phyloP scores from a whole-genome alignment of 495 filamentous ascomycete genomes.

The Penicillium silybi region DNA sequence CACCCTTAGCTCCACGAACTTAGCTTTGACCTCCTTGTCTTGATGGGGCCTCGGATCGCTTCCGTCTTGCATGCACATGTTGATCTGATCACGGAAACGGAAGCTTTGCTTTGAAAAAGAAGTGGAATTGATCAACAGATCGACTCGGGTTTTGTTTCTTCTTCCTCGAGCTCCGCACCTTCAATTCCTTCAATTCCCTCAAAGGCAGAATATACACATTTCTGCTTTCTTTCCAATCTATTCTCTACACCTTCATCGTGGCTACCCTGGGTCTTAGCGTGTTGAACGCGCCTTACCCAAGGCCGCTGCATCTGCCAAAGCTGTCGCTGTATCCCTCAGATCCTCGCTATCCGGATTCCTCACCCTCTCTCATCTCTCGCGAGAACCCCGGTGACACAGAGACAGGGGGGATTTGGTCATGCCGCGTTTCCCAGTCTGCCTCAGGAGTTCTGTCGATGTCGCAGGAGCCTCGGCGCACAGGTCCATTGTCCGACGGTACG shows the following conservation, averaged over 20 bases:
- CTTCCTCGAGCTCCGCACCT: background rate
- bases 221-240: constrained; percentile 3
- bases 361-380: constrained; percentile 39
- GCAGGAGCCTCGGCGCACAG: constrained; percentile 36
- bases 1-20: background rate
- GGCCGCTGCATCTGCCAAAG: constrained; percentile 26
- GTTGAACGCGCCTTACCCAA: constrained; percentile 27
- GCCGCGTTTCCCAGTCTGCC: constrained; percentile 30
- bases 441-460: constrained; percentile 47
- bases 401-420: constrained; percentile 45
- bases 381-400: constrained; percentile 33
- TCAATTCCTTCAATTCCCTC: background rate
- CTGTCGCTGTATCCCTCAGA: constrained; percentile 30
- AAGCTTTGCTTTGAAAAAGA: background rate
- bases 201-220: background rate
- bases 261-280: constrained; percentile 43
- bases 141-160: background rate
- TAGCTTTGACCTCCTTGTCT: constrained; percentile 1
- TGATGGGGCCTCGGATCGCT: constrained; percentile 19
- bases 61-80: constrained; percentile 13
- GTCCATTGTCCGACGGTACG: constrained; percentile 28
- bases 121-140: background rate
- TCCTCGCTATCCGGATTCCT: constrained; percentile 31
- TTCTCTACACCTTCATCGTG: constrained; percentile 29
- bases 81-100: constrained; percentile 4